These are phyloP conservation scores for Marasmius oreades DNA, from an alignment of 1,284 basidiomycete genomes.

Conservation along the genomic window DNA sequence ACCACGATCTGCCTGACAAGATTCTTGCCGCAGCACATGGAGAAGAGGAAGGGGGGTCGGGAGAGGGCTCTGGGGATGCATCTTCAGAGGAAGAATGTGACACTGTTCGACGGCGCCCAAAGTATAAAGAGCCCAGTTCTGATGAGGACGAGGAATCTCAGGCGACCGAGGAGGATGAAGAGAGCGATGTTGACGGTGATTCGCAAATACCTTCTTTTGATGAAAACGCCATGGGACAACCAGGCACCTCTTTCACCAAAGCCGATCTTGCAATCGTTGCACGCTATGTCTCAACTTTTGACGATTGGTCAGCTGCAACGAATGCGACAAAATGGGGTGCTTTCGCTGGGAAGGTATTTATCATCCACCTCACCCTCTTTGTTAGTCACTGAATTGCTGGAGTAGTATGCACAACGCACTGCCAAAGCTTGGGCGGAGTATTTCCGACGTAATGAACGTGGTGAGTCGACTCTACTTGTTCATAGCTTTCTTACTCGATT, in stretches of 20 bases:
- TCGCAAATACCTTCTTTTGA: constrained; percentile 31
- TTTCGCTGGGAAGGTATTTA: constrained; percentile 45
- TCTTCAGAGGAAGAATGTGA: constrained; percentile 6
- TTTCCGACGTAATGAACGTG: constrained; percentile 46
- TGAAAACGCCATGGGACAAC: constrained; percentile 50
- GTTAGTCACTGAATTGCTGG: not conserved
- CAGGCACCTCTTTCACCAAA: constrained; percentile 44
- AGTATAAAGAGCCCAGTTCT: constrained; percentile 37
- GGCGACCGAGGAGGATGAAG: constrained; percentile 27
- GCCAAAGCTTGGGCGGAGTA: constrained; percentile 58
- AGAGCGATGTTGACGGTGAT: constrained; percentile 30
- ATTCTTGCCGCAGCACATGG: constrained; percentile 50
- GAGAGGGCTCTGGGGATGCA: constrained; percentile 18
- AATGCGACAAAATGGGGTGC: constrained; percentile 48
- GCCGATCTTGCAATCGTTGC: constrained; percentile 59
- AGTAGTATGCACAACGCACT: constrained; percentile 48
- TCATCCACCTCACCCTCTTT: not conserved
- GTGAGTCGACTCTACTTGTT: constrained; percentile 29
- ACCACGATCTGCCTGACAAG: constrained; percentile 61
- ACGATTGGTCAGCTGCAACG: constrained; percentile 40
- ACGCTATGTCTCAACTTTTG: constrained; percentile 47
- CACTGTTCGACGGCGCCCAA: constrained; percentile 24
- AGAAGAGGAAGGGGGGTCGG: constrained; percentile 25
- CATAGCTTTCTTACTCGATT: not conserved
- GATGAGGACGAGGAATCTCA: constrained; percentile 29